Base-by-base conservation (phyloP, 257 asterid species). In the Nicotiana knightiana region DNA sequence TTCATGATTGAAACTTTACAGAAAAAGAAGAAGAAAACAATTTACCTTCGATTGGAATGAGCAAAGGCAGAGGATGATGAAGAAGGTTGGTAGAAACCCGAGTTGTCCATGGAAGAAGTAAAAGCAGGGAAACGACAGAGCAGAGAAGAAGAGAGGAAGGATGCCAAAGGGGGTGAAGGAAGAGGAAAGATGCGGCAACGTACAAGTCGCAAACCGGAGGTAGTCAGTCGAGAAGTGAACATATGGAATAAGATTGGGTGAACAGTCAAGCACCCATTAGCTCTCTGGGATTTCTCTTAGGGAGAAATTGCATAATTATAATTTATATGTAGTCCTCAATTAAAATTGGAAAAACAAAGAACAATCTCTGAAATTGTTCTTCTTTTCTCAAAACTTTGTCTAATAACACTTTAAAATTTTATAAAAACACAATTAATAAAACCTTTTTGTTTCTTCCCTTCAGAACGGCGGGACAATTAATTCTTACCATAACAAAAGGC, bases 21-120 rank as follows among this genome's bases (percentile, higher is more conserved):
- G 37, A 18, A 28, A 26, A 33, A 21, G 51, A 61, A 39, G 32
- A 3, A 11, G 81, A 68, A 82, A 79, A 0, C 13, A 11, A 12
- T 64, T 48, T 24, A 92, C 97, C 97, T 87, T 51, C 67, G 78
- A 59, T 84, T 86, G 54, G 93, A 88, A 88, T 86, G 83, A 77
- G 88, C 83, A 30, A 85, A 87, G 21, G 93, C 81, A 48, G 93
- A 11, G 87, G 77, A 86, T 21, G 91, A 83, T 51, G 89, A 82
- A 32, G 83, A 77, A 12, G 57, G n/a, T 68, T 17, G n/a, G 57
- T 68, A 57, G 33, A 18, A 35, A 18, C 54, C 30, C 3, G 53
- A 4, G 9, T 9, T 35, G 30, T 17, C 76, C 76, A 51, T 79
- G 21, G 61, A 83, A 54, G 51, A 43, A 43, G 51, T 8, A 8